A percentile compares a stretch with the other conserved stretches of the same genome.
Evolutionary conservation across 140 eudicot genomes (phyloP).

Genomic region (Erigeron philadelphicus): DNA sequence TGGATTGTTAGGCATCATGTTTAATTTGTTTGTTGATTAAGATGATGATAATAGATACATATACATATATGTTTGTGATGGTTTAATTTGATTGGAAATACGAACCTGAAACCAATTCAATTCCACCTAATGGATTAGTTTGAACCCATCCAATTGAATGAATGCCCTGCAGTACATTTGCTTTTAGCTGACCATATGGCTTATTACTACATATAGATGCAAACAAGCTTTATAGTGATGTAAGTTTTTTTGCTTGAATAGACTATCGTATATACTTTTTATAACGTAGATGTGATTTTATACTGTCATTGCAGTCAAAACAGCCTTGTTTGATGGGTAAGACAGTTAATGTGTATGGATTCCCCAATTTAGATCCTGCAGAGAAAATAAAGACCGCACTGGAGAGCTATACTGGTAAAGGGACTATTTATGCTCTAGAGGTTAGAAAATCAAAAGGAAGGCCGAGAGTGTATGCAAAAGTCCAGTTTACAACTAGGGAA

Average conservation of each 20-base stretch:
- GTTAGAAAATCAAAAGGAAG: constrained; percentile 39
- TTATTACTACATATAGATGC: no score
- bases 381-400: constrained; percentile 37
- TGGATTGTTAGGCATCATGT: no score
- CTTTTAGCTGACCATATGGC: no score
- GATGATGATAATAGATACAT: no score
- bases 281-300: not conserved
- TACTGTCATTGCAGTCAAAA: constrained; percentile 26
- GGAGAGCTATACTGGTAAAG: constrained; percentile 50
- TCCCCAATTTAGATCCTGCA: constrained; percentile 43
- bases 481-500: constrained; percentile 46
- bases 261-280: not conserved
- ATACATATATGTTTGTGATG: no score
- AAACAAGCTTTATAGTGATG: not conserved
- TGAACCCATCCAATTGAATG: no score
- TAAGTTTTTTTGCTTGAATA: not conserved
- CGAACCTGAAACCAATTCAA: no score
- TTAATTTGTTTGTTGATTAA: no score
- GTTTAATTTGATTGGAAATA: no score
- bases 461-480: constrained; percentile 50
- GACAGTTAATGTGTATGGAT: constrained; percentile 65
- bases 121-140: no score
- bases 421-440: constrained; percentile 63
- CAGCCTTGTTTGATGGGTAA: constrained; percentile 49
- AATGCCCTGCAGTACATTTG: no score